A percentile compares a stretch with the other conserved stretches of the same genome.
Evolutionary conservation across 176 grass and related monocot genomes (phyloP).

Genomic region (Stipa capillata): DNA sequence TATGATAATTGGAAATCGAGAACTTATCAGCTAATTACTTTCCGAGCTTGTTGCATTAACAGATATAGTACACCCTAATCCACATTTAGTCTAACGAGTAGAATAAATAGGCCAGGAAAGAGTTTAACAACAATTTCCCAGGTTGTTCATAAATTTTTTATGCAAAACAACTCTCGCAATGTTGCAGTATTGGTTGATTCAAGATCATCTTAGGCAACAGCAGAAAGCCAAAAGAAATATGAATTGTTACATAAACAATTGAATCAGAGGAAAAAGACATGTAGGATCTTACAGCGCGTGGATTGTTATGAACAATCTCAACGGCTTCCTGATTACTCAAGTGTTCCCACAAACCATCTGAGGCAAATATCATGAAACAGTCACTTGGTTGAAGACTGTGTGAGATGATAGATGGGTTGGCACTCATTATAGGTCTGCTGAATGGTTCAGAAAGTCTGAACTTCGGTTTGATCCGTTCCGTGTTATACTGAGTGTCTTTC

Average conservation of each 20-base stretch:
- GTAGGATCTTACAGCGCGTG: slow-evolving; percentile 54
- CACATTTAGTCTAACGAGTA: not conserved
- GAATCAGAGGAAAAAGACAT: not conserved
- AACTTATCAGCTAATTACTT: not conserved
- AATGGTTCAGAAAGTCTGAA: slow-evolving; percentile 76
- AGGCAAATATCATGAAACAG: slow-evolving; percentile 86
- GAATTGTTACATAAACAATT: not conserved
- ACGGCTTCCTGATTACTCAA: slow-evolving; percentile 79
- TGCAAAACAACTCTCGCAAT: not conserved
- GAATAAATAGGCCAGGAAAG: not conserved
- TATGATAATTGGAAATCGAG: not conserved
- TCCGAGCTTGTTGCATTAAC: not conserved
- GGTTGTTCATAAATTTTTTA: not conserved
- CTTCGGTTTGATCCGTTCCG: slow-evolving; percentile 70
- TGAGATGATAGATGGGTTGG: slow-evolving; percentile 58
- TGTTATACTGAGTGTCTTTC: slow-evolving; percentile 63
- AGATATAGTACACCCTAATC: not conserved
- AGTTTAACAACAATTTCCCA: not conserved
- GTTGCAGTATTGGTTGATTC: not conserved
- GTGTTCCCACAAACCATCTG: slow-evolving; percentile 95
- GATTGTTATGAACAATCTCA: slow-evolving; percentile 82
- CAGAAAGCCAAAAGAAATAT: not conserved
- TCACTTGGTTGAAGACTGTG: slow-evolving; percentile 62
- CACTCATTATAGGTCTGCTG: slow-evolving; percentile 59
- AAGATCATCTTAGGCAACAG: not conserved